Evolutionary conservation across 2,329 filamentous ascomycete species (phyloP).

Genomic region (Cladosporium colombiae): DNA sequence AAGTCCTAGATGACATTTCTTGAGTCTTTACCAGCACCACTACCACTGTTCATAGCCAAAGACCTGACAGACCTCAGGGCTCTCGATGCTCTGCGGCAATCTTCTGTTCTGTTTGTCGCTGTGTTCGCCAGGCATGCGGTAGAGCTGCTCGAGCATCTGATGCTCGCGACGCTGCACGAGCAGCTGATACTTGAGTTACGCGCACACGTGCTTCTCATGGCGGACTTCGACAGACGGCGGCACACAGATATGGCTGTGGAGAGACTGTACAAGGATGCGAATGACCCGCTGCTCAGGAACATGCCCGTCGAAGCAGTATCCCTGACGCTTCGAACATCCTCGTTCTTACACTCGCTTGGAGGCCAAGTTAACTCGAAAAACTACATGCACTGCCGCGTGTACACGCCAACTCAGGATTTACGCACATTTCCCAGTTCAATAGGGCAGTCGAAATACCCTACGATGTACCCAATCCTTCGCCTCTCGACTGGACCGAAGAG

Average conservation of each 20-base stretch:
- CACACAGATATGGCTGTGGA: background rate
- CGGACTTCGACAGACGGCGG: background rate
- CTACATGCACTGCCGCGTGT: background rate
- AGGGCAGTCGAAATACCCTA: background rate
- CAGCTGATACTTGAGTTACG: background rate
- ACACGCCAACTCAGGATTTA: rapidly evolving
- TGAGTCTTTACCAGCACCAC: background rate
- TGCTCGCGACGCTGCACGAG: background rate
- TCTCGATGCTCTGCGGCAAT: background rate
- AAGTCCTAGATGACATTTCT: background rate
- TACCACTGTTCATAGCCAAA: background rate
- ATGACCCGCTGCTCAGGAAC: background rate
- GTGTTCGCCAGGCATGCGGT: background rate
- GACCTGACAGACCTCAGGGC: background rate
- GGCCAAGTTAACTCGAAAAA: background rate
- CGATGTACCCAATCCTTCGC: background rate
- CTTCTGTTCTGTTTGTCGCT: background rate
- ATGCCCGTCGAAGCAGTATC: background rate
- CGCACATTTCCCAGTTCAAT: background rate
- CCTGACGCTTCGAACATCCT: background rate
- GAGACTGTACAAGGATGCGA: background rate
- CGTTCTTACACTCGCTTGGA: background rate
- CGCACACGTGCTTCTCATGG: background rate
- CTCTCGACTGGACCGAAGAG: background rate
- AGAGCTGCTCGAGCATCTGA: background rate